Conservation (phyloP, 2,329 filamentous ascomycete genomes). For the Cercospora beticola region DNA sequence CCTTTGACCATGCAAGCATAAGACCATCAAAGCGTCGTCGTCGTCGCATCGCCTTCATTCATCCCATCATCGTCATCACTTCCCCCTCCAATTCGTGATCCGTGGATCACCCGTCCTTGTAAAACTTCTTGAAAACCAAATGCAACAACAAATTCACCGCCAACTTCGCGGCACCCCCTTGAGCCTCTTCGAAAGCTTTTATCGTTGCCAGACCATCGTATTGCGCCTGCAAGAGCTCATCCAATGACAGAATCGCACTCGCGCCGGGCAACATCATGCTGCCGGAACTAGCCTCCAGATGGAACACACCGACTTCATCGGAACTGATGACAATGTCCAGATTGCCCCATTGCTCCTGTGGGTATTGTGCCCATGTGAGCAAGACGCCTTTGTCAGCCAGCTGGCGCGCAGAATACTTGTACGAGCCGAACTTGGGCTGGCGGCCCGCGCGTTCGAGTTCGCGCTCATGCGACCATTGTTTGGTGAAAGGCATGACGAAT, state of each 20-base stretch:
- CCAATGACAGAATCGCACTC: slow-evolving; percentile 81
- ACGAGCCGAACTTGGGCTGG: slow-evolving; percentile 95
- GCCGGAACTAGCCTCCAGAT: slow-evolving; percentile 83
- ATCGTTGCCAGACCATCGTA: slow-evolving; percentile 97
- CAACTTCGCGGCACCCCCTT: slow-evolving; percentile 61
- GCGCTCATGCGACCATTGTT: slow-evolving; percentile 97
- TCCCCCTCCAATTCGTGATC: neutral
- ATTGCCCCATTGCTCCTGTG: slow-evolving; percentile 81
- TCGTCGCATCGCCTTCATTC: neutral
- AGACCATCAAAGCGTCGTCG: neutral
- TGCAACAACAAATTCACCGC: slow-evolving; percentile 97
- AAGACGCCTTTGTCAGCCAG: slow-evolving; percentile 92
- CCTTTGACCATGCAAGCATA: neutral
- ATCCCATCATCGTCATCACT: neutral
- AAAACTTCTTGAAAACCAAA: slow-evolving; percentile 98
- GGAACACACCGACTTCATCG: slow-evolving; percentile 91
- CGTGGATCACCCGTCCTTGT: slow-evolving; percentile 49
- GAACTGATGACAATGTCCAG: slow-evolving; percentile 86
- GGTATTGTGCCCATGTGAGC: slow-evolving; percentile 83
- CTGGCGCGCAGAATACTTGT: slow-evolving; percentile 90
- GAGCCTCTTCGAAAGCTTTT: slow-evolving; percentile 75
- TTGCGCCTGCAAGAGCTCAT: slow-evolving; percentile 92
- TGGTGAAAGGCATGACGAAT: slow-evolving; percentile 93
- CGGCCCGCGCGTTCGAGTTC: slow-evolving; percentile 90
- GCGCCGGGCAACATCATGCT: slow-evolving; percentile 96